Percentiles rank a stretch among this genome's conserved stretches.
These are phyloP conservation scores for Chlorella sp. DNA, from an alignment of 139 green algal genomes.

Conservation along the genomic window DNA sequence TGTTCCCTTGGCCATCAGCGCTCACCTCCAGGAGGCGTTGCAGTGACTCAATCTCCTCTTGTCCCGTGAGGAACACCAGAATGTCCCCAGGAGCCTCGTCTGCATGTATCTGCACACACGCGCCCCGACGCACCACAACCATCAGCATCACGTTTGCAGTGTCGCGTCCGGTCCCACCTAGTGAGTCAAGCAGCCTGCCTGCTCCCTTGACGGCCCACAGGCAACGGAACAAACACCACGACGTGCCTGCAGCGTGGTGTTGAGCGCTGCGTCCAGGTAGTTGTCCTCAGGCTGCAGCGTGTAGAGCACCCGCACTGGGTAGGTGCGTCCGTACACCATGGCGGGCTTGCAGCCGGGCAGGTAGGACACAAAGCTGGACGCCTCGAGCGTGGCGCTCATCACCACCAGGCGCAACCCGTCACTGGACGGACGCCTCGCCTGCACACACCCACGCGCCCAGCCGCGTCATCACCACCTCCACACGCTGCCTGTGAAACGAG, in stretches of 20 bases:
- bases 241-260: constrained; percentile 62
- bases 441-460: background rate
- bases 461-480: background rate
- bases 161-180: too few species aligned
- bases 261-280: constrained; percentile 86
- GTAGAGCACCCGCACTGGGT: constrained; percentile 69
- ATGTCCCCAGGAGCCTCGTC: constrained; percentile 75
- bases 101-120: constrained; percentile 55
- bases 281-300: constrained; percentile 67
- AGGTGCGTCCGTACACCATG: constrained; percentile 68
- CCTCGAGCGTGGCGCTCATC: constrained; percentile 96
- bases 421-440: constrained; percentile 4
- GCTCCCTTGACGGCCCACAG: too few species aligned
- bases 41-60: constrained; percentile 83
- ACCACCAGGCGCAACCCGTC: constrained; percentile 77
- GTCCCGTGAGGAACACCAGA: constrained; percentile 86
- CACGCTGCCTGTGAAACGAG: too few species aligned
- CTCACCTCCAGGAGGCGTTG: constrained; percentile 51
- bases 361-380: constrained; percentile 56
- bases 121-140: too few species aligned
- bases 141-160: too few species aligned
- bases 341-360: constrained; percentile 54
- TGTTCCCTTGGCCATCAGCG: too few species aligned
- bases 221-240: too few species aligned
- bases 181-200: too few species aligned